Conservation (phyloP, 805 yeast genomes). For the Candida mattraensis region DNA sequence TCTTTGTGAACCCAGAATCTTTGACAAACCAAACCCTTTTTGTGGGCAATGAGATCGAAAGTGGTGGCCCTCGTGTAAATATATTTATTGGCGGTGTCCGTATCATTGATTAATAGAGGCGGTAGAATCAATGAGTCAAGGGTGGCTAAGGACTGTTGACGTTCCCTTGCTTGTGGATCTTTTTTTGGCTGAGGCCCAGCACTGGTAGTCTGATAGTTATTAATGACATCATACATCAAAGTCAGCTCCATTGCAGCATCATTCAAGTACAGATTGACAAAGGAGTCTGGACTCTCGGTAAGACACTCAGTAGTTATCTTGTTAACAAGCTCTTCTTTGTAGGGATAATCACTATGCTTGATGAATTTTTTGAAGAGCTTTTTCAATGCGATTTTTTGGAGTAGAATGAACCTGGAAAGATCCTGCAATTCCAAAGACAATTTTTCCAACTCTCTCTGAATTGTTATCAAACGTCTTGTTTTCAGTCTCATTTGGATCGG, state of each 20-base stretch:
- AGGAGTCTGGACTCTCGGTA: slow-evolving; percentile 48
- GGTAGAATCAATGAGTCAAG: slow-evolving; percentile 26
- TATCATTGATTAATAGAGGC: no score
- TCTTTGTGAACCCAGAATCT: slow-evolving; percentile 60
- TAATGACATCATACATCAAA: slow-evolving; percentile 48
- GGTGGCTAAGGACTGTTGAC: slow-evolving; percentile 19
- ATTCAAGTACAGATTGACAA: slow-evolving; percentile 59
- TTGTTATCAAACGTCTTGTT: slow-evolving; percentile 23
- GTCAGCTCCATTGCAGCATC: slow-evolving; percentile 62
- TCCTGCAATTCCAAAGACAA: slow-evolving; percentile 57
- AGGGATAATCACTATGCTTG: slow-evolving; percentile 41
- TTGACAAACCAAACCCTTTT: slow-evolving; percentile 37
- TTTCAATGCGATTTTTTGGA: slow-evolving; percentile 72
- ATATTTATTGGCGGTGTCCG: slow-evolving; percentile 11
- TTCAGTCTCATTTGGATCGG: slow-evolving; percentile 21
- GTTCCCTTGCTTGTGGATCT: slow-evolving; percentile 1
- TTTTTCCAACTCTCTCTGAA: slow-evolving; percentile 39
- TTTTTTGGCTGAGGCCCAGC: neutral
- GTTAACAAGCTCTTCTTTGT: slow-evolving; percentile 34
- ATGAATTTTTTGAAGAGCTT: slow-evolving; percentile 71
- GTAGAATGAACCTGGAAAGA: slow-evolving; percentile 64
- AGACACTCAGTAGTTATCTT: slow-evolving; percentile 32
- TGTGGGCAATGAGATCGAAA: slow-evolving; percentile 38
- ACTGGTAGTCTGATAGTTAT: slow-evolving; percentile 20
- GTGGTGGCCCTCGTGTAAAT: slow-evolving; percentile 28